Base-by-base conservation (phyloP, 2,329 filamentous ascomycete species). In the Ascochyta koolunga region DNA sequence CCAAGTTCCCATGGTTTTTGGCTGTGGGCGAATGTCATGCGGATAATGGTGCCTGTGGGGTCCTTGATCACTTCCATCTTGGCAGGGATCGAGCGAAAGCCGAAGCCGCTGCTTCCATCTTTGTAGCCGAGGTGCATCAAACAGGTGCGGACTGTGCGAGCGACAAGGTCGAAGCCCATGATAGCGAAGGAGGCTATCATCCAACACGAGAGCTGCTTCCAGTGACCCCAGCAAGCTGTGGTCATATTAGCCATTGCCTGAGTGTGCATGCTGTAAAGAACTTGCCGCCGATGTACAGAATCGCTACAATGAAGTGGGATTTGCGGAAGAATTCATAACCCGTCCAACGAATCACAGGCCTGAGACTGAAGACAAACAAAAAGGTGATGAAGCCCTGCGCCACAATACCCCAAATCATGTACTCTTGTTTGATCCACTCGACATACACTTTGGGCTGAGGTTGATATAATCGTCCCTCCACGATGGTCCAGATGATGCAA, bases 261-360 rank as follows among this genome's bases (percentile, higher is more conserved):
- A 13, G 27, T 25, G 16, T 2, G 13, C n/a, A 16, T n/a, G 27
- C 6, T n/a, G 16, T 15, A n/a, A 1, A 11, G 16, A 13, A 29
- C 48, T 40, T 29, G 45, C 48, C 48, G 11, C 86, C 89, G 7
- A 91, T 82, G 70, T 89, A 92, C 5, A 91, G 70, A 72, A 88
- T 83, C 7, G 88, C 89, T 1, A 91, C 77, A 13, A 90, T 77
- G 62, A 89, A 89, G 67, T 91, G 89, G 0, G 82, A 77, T 67
- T 90, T 90, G 56, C 87, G 82, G 78, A 91, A 91, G 74, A 88
- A 86, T 63, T 91, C 89, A 71, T 91, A 90, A 1, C 89, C 89
- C 0, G 87, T 90, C 47, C 80, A 73, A 7, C 81, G 79, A 49
- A 91, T 87, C 1, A 80, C 85, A 62, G 78, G 78, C 11, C 79